Conservation (phyloP, 208 protist species). For the Leishmania tarentolae region DNA sequence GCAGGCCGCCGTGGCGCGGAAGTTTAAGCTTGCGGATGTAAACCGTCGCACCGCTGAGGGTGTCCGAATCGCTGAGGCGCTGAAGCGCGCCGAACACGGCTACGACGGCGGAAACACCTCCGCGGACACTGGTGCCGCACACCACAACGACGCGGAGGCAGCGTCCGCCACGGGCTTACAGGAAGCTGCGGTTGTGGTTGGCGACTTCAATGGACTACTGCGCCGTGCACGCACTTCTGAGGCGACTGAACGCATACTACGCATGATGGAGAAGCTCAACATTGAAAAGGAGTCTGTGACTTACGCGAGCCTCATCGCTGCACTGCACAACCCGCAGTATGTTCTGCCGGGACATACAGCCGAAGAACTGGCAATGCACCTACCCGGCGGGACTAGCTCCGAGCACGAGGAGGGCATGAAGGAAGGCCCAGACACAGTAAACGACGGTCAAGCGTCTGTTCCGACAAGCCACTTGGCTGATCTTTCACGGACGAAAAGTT, state of each 20-base stretch:
- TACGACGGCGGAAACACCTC: neutral
- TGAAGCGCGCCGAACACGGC: slow-evolving; percentile 22
- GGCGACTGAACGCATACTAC: slow-evolving; percentile 44
- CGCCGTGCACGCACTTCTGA: slow-evolving; percentile 46
- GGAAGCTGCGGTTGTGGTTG: slow-evolving; percentile 39
- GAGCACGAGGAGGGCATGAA: too few species aligned
- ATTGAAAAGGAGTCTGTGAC: slow-evolving; percentile 38
- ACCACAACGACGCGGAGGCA: neutral
- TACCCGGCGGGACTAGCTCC: neutral
- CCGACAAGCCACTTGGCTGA: neutral
- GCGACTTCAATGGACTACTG: slow-evolving; percentile 78
- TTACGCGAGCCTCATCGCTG: slow-evolving; percentile 65
- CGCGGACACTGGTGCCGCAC: neutral
- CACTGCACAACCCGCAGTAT: slow-evolving; percentile 77
- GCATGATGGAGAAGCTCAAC: slow-evolving; percentile 70
- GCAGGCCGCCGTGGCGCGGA: slow-evolving; percentile 37
- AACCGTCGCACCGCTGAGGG: slow-evolving; percentile 39
- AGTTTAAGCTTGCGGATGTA: slow-evolving; percentile 31
- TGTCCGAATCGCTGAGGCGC: slow-evolving; percentile 47
- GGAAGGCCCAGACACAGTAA: neutral
- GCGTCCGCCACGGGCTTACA: neutral
- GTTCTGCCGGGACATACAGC: slow-evolving; percentile 35
- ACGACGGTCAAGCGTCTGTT: neutral
- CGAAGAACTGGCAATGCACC: slow-evolving; percentile 26
- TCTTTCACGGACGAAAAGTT: slow-evolving; percentile 9